phyloP scores from a whole-genome alignment of 1,139 yeast species.

The Scheffersomyces cryptocercus region DNA sequence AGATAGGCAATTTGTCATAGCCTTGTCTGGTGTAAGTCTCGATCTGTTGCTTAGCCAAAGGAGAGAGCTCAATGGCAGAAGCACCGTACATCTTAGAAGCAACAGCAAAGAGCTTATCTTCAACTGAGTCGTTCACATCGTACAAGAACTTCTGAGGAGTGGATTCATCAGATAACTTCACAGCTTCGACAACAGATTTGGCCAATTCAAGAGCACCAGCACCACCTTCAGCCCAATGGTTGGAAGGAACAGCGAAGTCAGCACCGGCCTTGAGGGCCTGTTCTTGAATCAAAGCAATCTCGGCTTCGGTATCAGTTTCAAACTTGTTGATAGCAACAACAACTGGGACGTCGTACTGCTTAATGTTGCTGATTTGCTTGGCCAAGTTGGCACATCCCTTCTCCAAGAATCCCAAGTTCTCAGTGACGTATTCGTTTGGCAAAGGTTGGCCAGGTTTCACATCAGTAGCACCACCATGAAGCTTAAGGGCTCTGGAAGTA shows the following conservation, averaged over 20 bases:
- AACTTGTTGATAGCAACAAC: constrained; percentile 80
- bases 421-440: constrained; percentile 66
- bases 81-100: constrained; percentile 82
- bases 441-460: constrained; percentile 79
- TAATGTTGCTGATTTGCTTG: constrained; percentile 72
- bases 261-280: constrained; percentile 77
- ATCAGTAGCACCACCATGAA: constrained; percentile 84
- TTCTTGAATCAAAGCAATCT: constrained; percentile 60
- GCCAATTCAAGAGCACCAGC: constrained; percentile 71
- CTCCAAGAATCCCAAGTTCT: constrained; percentile 62
- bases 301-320: constrained; percentile 69
- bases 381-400: constrained; percentile 73
- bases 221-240: constrained; percentile 86
- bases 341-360: constrained; percentile 71
- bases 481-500: constrained; percentile 74
- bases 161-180: constrained; percentile 28
- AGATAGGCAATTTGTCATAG: constrained; percentile 71
- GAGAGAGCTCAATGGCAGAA: constrained; percentile 62
- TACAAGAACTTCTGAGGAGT: constrained; percentile 57
- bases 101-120: constrained; percentile 61
- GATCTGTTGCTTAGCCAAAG: constrained; percentile 66
- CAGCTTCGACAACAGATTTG: constrained; percentile 65
- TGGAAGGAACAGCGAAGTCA: constrained; percentile 68
- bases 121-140: constrained; percentile 60
- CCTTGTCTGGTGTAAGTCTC: constrained; percentile 70